Base-by-base conservation (phyloP, 2,329 filamentous ascomycete species). In the Fusarium dimerum region DNA sequence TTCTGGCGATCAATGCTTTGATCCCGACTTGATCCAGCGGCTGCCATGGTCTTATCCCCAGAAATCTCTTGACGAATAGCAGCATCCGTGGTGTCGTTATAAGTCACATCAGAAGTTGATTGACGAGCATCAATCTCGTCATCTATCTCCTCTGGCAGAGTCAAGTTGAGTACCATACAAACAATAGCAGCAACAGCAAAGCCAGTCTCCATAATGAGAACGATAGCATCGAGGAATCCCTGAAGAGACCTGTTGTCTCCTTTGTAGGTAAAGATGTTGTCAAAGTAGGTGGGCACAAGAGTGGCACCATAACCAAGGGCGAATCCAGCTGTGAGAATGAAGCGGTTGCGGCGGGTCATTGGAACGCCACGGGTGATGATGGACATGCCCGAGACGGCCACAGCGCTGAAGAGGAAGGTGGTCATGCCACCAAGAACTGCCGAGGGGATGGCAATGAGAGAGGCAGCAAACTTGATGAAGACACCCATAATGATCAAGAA, bases 401-500 rank as follows among this genome's bases (percentile, higher is more conserved):
- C 90, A 5, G 88, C 82, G 53, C 80, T 81, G 74, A 92, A 94
- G 18, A 94, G 79, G 70, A 94, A 94, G 0, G 89, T 91, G 0
- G 90, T 88, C 86, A 89, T 89, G 44, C 85, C 86, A 38, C 85
- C 86, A 3, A 88, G 77, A 2, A 88, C 84, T 1, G 83, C 67
- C 2, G 78, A 72, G 0, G 90, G 90, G 57, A 94, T 93, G 5
- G 89, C 82, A 5, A 90, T 88, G 5, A 94, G 82, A 0, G 88
- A 81, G 1, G 90, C 90, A 0, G 89, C 89, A 61, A 93, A 92
- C 71, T 94, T 94, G 60, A 88, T 84, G 62, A 93, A 91, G 55
- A 94, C 76, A 15, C 90, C 90, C 84, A 92, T 91, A 60, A 94
- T 70, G 55, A 94, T 72, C 11, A 94, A 80, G 76, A 92, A 92